Base-by-base conservation (phyloP, 2,329 filamentous ascomycete genomes). In the Ascochyta viciae-villosae region DNA sequence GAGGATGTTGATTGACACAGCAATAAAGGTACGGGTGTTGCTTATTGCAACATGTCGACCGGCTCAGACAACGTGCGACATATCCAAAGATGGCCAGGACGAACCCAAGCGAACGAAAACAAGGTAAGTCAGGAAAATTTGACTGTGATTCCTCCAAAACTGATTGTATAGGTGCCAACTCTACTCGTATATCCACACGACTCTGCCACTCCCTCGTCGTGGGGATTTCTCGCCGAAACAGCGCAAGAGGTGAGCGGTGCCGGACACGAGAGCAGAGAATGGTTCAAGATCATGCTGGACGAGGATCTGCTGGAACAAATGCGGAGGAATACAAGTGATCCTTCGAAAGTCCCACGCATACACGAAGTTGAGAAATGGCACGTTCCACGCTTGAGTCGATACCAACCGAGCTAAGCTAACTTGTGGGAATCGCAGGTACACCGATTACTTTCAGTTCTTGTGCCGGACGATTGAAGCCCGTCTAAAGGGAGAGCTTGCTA, bases 211-310 rank as follows among this genome's bases (percentile, higher is more conserved):
- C 70, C 83, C 6, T 80, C 80, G 0, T 82, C 80, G 0, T 85
- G 83, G 83, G 83, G 83, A 0, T 84, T 82, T 60, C 72, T 81
- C 26, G 84, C 82, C 37, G 78, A 80, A 24, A 74, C 68, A 3
- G 57, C 64, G 6, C 61, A 64, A 23, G 74, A 76, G 43, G 62
- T 60, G 9, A 68, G 63, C 16, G 27, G 27, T 10, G 27, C 81
- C 15, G 76, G 81, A 10, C 24, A 47, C 19, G 22, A 78, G 78
- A 34, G 74, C 35, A 73, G 75, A 7, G 81, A 84, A 51, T 83
- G 83, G 76, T 85, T 85, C 76, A 85, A 85, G 62, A 83, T 42
- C 5, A 82, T 81, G 63, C 74, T 83, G 7, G 81, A 29, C 9
- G 27, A 29, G 27, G 27, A 29, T 3, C 27, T 29, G 27, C 27